Percentiles rank a stretch among this genome's conserved stretches.
Evolutionary conservation across 139 green algal species (phyloP).

Genomic region (Picochlorum costavermella): DNA sequence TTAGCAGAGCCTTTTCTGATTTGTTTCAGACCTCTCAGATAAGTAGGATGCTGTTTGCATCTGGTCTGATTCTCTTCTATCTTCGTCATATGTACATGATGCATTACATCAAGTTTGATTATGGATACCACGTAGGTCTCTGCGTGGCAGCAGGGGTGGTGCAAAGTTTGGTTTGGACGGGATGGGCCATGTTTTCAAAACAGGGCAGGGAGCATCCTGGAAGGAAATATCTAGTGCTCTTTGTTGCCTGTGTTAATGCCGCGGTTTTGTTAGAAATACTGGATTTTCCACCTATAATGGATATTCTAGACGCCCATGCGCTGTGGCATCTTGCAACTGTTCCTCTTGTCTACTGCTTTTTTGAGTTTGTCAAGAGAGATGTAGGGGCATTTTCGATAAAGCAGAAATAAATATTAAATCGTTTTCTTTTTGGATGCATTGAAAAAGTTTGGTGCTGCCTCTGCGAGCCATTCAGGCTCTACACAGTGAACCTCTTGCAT

Average conservation of each 20-base stretch:
- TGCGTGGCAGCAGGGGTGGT: conserved; percentile 51
- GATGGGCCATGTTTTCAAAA: conserved; percentile 21
- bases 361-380: conserved; percentile 40
- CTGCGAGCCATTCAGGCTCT: conserved; percentile 90
- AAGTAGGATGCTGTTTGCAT: conserved; percentile 3
- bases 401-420: not conserved
- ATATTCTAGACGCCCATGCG: conserved; percentile 70
- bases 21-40: not conserved
- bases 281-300: conserved; percentile 67
- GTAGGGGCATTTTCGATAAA: not conserved
- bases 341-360: conserved; percentile 63
- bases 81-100: conserved; percentile 60
- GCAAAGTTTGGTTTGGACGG: conserved; percentile 40
- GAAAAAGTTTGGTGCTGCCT: conserved; percentile 97
- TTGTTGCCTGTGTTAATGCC: conserved; percentile 44
- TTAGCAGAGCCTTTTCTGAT: conserved; percentile 13
- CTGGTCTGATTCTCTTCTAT: conserved; percentile 9
- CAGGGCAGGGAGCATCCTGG: conserved; percentile 24
- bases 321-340: conserved; percentile 74
- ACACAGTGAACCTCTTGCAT: conserved; percentile 95
- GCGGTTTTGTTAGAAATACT: conserved; percentile 71
- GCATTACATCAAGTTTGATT: conserved; percentile 78
- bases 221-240: conserved; percentile 33
- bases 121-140: conserved; percentile 70
- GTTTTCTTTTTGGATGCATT: conserved; percentile 2